Evolutionary conservation across 2,329 filamentous ascomycete species (phyloP).

Genomic region (Berkeleyomyces rouxiae): DNA sequence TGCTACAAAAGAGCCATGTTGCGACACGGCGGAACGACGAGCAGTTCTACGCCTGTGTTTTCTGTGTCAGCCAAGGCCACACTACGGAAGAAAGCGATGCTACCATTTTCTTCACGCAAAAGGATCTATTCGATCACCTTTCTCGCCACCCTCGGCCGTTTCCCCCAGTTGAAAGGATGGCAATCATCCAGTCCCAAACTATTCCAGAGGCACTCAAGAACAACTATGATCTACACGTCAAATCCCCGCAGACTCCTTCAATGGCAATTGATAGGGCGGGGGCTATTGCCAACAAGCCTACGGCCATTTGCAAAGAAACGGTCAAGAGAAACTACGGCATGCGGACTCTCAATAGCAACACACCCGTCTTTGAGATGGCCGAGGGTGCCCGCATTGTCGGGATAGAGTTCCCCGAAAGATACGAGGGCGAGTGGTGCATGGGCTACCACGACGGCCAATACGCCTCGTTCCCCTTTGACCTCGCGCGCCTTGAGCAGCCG

Average conservation of each 20-base stretch:
- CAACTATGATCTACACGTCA: slow-evolving; percentile 38
- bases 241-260: slow-evolving; percentile 24
- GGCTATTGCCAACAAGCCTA: slow-evolving; percentile 28
- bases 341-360: slow-evolving; percentile 28
- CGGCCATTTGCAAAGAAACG: slow-evolving; percentile 29
- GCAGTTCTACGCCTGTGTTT: slow-evolving; percentile 36
- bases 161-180: slow-evolving; percentile 31
- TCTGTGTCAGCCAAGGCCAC: slow-evolving; percentile 33
- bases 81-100: slow-evolving; percentile 37
- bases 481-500: slow-evolving; percentile 32
- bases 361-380: slow-evolving; percentile 29
- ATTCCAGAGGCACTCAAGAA: slow-evolving; percentile 27
- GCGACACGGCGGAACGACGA: slow-evolving; percentile 33
- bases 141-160: slow-evolving; percentile 37
- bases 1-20: slow-evolving; percentile 40
- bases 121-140: slow-evolving; percentile 35
- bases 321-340: slow-evolving; percentile 32
- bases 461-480: slow-evolving; percentile 33
- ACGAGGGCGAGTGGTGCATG: slow-evolving; percentile 39
- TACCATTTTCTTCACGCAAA: slow-evolving; percentile 38
- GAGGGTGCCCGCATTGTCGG: slow-evolving; percentile 34
- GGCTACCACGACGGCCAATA: slow-evolving; percentile 38
- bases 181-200: slow-evolving; percentile 29
- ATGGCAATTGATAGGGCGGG: slow-evolving; percentile 25
- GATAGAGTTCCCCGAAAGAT: slow-evolving; percentile 33